Evolutionary conservation across 2,329 filamentous ascomycete genomes (phyloP).

Genomic region (Sporothrix protearum): DNA sequence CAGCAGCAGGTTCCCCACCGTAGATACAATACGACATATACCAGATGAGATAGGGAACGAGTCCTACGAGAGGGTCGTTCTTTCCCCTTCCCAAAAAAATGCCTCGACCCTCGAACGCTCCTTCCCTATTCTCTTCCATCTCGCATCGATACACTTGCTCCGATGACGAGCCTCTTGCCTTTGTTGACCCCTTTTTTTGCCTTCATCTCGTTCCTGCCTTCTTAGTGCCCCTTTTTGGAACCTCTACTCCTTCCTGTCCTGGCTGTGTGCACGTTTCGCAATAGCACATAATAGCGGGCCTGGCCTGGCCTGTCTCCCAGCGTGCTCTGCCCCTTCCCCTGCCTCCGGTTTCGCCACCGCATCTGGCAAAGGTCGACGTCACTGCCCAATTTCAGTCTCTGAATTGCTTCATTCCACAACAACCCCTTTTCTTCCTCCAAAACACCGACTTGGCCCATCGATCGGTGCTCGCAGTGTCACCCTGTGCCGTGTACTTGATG

Average conservation of each 20-base stretch:
- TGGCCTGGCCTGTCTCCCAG: background rate
- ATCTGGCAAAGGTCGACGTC: slow-evolving; percentile 11
- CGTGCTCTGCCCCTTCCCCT: background rate
- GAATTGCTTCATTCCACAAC: slow-evolving; percentile 11
- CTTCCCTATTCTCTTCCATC: background rate
- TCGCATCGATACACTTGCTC: background rate
- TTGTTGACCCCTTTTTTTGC: background rate
- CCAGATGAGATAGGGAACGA: background rate
- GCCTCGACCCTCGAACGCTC: background rate
- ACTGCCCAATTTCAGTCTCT: background rate
- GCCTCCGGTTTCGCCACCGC: slow-evolving; percentile 2
- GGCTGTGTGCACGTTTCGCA: background rate
- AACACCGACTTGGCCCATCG: background rate
- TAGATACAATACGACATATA: too few relatives aligned
- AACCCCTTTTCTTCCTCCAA: too few relatives aligned
- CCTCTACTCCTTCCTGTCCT: background rate
- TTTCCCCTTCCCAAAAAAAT: background rate
- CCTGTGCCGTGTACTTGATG: background rate
- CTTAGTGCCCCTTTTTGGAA: too few relatives aligned
- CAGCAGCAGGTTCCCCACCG: background rate
- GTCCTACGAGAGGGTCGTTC: background rate
- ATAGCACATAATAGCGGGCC: background rate
- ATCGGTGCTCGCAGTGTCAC: background rate
- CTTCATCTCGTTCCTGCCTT: background rate
- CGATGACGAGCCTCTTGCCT: background rate